phyloP scores from a whole-genome alignment of 768 basidiomycete genomes.

The Termitomyces sp. region DNA sequence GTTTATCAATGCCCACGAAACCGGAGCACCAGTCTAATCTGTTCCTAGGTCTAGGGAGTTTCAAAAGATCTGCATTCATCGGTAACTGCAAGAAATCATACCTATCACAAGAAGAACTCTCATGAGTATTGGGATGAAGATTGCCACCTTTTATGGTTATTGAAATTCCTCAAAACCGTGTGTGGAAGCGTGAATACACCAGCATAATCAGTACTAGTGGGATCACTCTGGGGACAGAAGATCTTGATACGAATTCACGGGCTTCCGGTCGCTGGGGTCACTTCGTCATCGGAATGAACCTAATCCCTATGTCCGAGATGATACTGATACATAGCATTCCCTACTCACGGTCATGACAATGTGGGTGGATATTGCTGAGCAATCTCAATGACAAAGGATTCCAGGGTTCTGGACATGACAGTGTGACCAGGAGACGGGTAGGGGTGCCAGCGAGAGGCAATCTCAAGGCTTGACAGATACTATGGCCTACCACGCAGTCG shows the following conservation, averaged over 20 bases:
- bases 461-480: constrained; percentile 6
- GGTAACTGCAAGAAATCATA: not conserved
- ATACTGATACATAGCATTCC: not conserved
- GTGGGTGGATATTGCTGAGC: constrained; percentile 88
- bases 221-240: not conserved
- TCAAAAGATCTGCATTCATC: not conserved
- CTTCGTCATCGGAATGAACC: not conserved
- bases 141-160: not conserved
- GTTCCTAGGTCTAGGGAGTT: not conserved
- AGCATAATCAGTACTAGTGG: not conserved
- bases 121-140: not conserved
- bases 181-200: not conserved
- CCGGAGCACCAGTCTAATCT: not conserved
- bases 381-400: constrained; percentile 87
- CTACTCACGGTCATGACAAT: constrained; percentile 87
- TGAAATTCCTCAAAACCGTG: not conserved
- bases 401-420: constrained; percentile 86
- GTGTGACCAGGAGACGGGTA: constrained; percentile 93
- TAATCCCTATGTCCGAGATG: too few relatives aligned
- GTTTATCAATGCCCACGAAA: not conserved
- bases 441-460: constrained; percentile 10
- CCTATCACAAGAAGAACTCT: not conserved
- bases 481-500: too few relatives aligned
- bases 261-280: too few relatives aligned
- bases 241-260: not conserved